phyloP scores from a whole-genome alignment of 257 asterid species.

The Plantago elongata region DNA sequence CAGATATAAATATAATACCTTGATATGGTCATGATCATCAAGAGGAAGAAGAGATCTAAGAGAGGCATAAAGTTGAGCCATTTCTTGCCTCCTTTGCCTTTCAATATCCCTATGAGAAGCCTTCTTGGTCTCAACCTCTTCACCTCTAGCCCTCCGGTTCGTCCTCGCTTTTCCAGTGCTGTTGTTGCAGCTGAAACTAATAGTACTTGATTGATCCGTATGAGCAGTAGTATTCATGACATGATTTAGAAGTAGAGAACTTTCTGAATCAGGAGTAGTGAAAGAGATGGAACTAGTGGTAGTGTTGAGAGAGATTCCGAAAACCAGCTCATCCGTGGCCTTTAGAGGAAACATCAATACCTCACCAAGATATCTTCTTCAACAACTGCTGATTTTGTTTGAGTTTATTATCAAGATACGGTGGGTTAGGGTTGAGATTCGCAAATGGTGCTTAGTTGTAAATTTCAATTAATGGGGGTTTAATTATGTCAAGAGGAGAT shows the following conservation, averaged over 20 bases:
- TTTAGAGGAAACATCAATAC: slow-evolving; percentile 28
- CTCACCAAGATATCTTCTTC: background rate
- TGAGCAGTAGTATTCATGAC: too few species aligned
- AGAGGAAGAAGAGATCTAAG: slow-evolving; percentile 44
- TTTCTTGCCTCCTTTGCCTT: slow-evolving; percentile 39
- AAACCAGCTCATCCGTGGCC: slow-evolving; percentile 24
- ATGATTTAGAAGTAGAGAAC: too few species aligned
- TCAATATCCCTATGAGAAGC: slow-evolving; percentile 41
- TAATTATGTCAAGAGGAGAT: background rate
- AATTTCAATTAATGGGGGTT: background rate
- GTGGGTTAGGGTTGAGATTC: slow-evolving; percentile 26
- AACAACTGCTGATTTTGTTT: background rate
- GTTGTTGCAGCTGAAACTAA: slow-evolving; percentile 14
- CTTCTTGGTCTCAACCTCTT: slow-evolving; percentile 10
- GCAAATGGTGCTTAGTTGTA: background rate
- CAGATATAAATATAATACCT: slow-evolving; percentile 22
- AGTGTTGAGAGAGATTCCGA: slow-evolving; percentile 15
- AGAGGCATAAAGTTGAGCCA: slow-evolving; percentile 34
- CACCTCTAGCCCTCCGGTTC: slow-evolving; percentile 3
- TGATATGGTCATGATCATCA: slow-evolving; percentile 22
- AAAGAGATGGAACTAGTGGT: background rate
- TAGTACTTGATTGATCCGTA: too few species aligned
- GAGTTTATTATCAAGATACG: slow-evolving; percentile 15
- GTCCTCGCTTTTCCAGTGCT: background rate
- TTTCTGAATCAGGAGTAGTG: too few species aligned